phyloP scores from a whole-genome alignment of 2,329 filamentous ascomycete species.

The Pezicula radicicola region DNA sequence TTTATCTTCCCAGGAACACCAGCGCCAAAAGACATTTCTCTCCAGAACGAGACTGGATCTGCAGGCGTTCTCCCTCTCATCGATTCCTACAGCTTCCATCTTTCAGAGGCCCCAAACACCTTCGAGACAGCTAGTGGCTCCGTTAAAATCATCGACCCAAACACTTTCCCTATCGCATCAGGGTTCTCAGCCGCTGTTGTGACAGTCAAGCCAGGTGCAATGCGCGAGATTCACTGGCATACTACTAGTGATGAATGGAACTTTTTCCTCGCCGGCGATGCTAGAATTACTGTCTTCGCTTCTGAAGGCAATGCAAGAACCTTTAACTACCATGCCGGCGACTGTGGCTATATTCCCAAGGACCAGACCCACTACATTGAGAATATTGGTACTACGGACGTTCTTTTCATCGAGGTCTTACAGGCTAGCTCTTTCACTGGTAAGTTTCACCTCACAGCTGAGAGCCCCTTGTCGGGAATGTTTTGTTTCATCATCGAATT shows the following conservation, averaged over 20 bases:
- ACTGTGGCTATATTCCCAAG: constrained; percentile 72
- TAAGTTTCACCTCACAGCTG: not conserved
- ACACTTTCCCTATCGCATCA: constrained; percentile 71
- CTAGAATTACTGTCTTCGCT: constrained; percentile 72
- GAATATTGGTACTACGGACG: constrained; percentile 72
- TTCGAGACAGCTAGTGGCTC: constrained; percentile 62
- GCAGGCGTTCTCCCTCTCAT: constrained; percentile 38
- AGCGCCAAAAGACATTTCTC: constrained; percentile 39
- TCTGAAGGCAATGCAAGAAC: constrained; percentile 67
- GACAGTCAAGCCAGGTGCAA: constrained; percentile 55
- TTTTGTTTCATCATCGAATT: too few relatives aligned
- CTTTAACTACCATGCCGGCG: constrained; percentile 72
- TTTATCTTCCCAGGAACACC: constrained; percentile 53
- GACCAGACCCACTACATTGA: constrained; percentile 83
- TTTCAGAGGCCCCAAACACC: constrained; percentile 46
- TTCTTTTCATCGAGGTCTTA: constrained; percentile 77
- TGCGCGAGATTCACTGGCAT: constrained; percentile 70
- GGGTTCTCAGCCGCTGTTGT: constrained; percentile 72
- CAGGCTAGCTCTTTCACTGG: constrained; percentile 60
- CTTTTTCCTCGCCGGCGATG: constrained; percentile 71
- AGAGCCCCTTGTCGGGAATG: not conserved
- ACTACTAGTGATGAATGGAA: constrained; percentile 78
- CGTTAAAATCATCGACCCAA: constrained; percentile 73
- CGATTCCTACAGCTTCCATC: constrained; percentile 46
- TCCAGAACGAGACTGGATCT: constrained; percentile 44